These are phyloP conservation scores for Rhododendron henanense DNA, from an alignment of 148 eudicot species.

Conservation along the genomic window DNA sequence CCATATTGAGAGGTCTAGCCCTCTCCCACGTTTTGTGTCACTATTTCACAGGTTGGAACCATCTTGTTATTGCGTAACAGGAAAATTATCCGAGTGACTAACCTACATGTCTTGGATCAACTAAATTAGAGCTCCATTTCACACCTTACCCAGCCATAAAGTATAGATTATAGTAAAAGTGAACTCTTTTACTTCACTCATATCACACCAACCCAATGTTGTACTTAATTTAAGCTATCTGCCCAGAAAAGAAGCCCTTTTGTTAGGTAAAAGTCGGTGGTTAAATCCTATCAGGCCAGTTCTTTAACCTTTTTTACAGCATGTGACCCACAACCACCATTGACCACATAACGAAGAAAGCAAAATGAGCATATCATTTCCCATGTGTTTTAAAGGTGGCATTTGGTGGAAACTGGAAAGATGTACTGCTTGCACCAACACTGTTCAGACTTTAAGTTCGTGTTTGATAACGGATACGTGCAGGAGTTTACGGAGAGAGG, in stretches of 20 bases:
- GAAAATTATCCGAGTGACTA: background rate
- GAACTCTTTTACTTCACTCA: background rate
- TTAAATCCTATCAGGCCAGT: background rate
- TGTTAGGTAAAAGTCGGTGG: background rate
- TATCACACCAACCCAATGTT: background rate
- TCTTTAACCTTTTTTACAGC: background rate
- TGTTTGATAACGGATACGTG: background rate
- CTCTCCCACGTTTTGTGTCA: background rate
- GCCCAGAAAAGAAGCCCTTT: background rate
- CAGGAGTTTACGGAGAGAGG: background rate
- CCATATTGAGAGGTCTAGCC: background rate
- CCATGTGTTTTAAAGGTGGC: constrained; percentile 5
- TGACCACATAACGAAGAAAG: background rate
- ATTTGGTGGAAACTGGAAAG: background rate
- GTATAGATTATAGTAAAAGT: background rate
- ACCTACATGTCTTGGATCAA: background rate
- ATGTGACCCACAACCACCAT: constrained; percentile 9
- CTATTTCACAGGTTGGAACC: background rate
- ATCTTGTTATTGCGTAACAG: background rate
- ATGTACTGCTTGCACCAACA: background rate
- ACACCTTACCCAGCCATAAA: background rate
- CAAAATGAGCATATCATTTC: background rate
- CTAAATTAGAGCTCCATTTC: background rate
- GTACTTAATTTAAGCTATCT: background rate
- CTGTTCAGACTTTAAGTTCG: background rate